Evolutionary conservation across 148 eudicot genomes (phyloP), one percentile per base, ranked within the genome.

Genomic region (Heliosperma pusillum): DNA sequence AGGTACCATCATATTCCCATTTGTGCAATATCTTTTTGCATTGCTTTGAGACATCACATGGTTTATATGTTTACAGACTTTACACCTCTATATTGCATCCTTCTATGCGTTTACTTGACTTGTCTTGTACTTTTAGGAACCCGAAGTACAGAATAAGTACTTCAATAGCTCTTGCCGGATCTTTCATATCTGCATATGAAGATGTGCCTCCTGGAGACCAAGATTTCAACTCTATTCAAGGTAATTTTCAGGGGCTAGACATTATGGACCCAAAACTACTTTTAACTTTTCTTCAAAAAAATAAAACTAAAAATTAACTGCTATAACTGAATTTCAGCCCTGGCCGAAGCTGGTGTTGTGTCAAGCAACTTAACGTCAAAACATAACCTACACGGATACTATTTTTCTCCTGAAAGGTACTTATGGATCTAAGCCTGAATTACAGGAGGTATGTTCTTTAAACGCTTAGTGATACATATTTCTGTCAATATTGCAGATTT

Each of bases 341-440:
- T 95, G 67, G 97, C 98, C 24, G 98, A 95, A 85, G 87, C 91
- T 63, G 98, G 96, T 76, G 82, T 95, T 63, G 68, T 90, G 70
- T 66, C 80, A 47, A 95, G 98, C 87, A 92, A 87, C 79, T 83
- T 95, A 19, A 80, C 91, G 2, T 69, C 74, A 66, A 76, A 67
- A 62, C 78, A 69, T 52, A 55, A 68, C 78, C 75, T 71, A 11
- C 75, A 78, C 65, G 80, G 60, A 78, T 77, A 71, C 63, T 42
- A 74, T 40, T 95, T 95, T 85, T 84, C 19, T 77, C 96, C 98
- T n/a, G 93, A 87, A 56, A 95, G 98, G 98, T 95, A 88, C 59
- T 25, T n/a, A 8, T 27, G 44, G 50, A 64, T 40, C 2, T 24
- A 5, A 27, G 27, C 27, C 50, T 17, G 16, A 16, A 10, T 55